Conservation (phyloP, 108 stramenopile species). For the Cyclotella baltica region DNA sequence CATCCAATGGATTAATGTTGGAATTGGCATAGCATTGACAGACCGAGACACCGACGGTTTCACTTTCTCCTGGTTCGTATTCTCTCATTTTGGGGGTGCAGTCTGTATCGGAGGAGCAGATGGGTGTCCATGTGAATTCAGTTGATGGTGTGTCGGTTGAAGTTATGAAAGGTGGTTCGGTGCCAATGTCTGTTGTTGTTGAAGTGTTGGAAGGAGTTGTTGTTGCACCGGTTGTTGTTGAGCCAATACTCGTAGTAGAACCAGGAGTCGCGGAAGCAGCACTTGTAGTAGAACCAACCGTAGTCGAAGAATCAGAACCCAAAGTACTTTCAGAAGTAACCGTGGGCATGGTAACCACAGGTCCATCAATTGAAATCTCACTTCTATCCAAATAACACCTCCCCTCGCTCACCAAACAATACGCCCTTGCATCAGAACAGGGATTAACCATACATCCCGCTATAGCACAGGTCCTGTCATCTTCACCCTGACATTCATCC, state of each 20-base stretch:
- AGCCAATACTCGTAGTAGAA: too few relatives aligned
- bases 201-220: background rate
- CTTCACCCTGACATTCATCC: constrained; percentile 33
- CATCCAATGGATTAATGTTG: background rate
- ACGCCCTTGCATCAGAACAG: constrained; percentile 5
- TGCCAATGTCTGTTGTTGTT: background rate
- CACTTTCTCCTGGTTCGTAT: constrained; percentile 33
- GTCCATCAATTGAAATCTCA: background rate
- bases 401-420: background rate
- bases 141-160: background rate
- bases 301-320: background rate
- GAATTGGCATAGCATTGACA: constrained; percentile 5
- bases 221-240: background rate
- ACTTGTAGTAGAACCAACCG: background rate
- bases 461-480: constrained; percentile 22
- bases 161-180: background rate
- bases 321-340: background rate
- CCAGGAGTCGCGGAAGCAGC: too few relatives aligned
- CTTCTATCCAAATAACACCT: constrained; percentile 13
- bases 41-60: constrained; percentile 9
- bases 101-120: background rate
- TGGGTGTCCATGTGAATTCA: constrained; percentile 2
- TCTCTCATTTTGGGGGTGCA: constrained; percentile 37
- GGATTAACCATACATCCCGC: constrained; percentile 13
- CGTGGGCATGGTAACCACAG: background rate